Evolutionary conservation across 352 stramenopile genomes (phyloP).

Genomic region (Globisporangium apiculatum): DNA sequence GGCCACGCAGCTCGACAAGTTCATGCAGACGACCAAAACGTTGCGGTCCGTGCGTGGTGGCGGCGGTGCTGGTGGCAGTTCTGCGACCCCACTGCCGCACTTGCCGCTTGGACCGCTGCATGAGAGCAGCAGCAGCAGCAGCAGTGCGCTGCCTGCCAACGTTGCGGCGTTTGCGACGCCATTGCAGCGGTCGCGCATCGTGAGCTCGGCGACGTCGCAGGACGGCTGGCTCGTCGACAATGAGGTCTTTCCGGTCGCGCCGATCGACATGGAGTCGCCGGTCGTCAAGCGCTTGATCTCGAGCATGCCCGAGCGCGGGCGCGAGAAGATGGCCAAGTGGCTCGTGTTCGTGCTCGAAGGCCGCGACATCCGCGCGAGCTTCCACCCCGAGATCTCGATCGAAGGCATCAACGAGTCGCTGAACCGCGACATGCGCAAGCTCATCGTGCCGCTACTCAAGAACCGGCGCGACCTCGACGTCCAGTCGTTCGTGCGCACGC

Average conservation of each 20-base stretch:
- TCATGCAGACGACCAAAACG: slow-evolving; percentile 47
- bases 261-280: slow-evolving; percentile 73
- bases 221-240: slow-evolving; percentile 54
- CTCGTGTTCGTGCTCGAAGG: slow-evolving; percentile 64
- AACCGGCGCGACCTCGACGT: slow-evolving; percentile 64
- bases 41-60: slow-evolving; percentile 56
- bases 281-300: slow-evolving; percentile 58
- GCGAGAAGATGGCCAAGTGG: slow-evolving; percentile 69
- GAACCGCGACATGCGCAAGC: slow-evolving; percentile 53
- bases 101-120: background rate
- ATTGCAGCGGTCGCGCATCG: slow-evolving; percentile 16
- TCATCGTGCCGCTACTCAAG: slow-evolving; percentile 70
- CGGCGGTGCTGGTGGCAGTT: slow-evolving; percentile 7
- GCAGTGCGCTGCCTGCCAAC: background rate
- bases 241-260: slow-evolving; percentile 55
- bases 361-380: slow-evolving; percentile 62
- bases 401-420: slow-evolving; percentile 56
- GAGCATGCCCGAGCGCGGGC: slow-evolving; percentile 55
- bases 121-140: background rate
- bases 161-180: slow-evolving; percentile 5
- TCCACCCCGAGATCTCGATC: slow-evolving; percentile 65
- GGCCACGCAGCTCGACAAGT: slow-evolving; percentile 33
- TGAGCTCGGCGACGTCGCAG: slow-evolving; percentile 20
- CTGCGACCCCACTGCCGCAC: background rate
- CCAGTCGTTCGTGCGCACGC: slow-evolving; percentile 49